Conservation (phyloP, 148 eudicot species). For the Rhododendron mucronatum region DNA sequence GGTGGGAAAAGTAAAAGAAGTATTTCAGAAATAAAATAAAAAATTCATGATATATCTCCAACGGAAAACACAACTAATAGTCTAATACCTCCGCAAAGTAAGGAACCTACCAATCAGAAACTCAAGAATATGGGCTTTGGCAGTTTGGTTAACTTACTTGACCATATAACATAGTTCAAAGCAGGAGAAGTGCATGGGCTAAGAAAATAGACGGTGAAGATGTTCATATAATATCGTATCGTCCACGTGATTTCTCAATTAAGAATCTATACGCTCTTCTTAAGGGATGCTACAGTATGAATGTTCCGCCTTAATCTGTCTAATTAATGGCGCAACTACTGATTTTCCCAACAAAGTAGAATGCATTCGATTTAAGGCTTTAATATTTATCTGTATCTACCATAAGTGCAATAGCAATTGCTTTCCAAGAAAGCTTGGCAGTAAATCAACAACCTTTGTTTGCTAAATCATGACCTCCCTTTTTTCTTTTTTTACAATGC, state of each 20-base stretch:
- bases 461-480: background rate
- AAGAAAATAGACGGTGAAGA: background rate
- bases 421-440: background rate
- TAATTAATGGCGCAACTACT: background rate
- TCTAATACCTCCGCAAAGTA: background rate
- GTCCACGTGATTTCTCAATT: background rate
- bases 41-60: background rate
- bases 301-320: background rate
- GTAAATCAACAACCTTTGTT: background rate
- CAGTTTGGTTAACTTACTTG: background rate
- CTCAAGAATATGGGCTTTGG: background rate
- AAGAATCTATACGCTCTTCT: background rate
- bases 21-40: background rate
- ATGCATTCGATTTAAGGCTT: background rate
- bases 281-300: background rate
- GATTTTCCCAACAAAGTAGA: background rate
- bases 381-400: background rate
- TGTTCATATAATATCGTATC: background rate
- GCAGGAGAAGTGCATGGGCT: background rate
- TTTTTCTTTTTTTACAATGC: background rate
- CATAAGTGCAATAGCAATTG: background rate
- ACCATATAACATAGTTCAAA: background rate
- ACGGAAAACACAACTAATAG: background rate
- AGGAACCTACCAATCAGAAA: background rate
- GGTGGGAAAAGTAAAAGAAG: constrained; percentile 9